Evolutionary conservation across 495 filamentous ascomycete species (phyloP).

Genomic region (Aspergillus baeticus): DNA sequence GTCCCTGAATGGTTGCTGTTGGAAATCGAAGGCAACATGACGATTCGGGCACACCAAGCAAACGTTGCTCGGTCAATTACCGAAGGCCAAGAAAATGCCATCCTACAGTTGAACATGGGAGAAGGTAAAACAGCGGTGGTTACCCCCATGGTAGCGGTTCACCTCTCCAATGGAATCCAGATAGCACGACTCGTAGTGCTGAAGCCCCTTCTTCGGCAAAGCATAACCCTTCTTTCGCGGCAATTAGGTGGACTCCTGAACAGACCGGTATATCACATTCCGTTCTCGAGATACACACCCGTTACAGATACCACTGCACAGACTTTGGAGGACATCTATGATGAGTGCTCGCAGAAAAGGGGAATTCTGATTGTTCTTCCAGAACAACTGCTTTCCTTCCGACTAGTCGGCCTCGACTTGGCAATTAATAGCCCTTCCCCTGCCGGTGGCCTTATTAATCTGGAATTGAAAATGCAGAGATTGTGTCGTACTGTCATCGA

Average conservation of each 20-base stretch:
- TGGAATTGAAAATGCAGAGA: neutral
- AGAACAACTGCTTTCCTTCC: conserved; percentile 68
- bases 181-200: conserved; percentile 61
- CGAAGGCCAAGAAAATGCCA: conserved; percentile 38
- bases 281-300: conserved; percentile 54
- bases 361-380: conserved; percentile 64
- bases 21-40: conserved; percentile 62
- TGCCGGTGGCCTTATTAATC: neutral
- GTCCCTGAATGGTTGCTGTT: conserved; percentile 60
- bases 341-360: conserved; percentile 45
- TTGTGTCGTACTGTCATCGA: conserved; percentile 58
- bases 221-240: conserved; percentile 54
- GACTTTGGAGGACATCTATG: conserved; percentile 16
- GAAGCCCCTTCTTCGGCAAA: conserved; percentile 63
- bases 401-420: conserved; percentile 33
- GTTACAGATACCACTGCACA: conserved; percentile 27
- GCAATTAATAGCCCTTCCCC: neutral
- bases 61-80: conserved; percentile 60
- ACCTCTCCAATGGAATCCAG: conserved; percentile 50
- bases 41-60: conserved; percentile 60
- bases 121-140: conserved; percentile 74
- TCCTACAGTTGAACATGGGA: conserved; percentile 77
- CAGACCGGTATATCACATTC: conserved; percentile 59
- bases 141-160: conserved; percentile 58
- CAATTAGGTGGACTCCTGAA: conserved; percentile 61